These are phyloP conservation scores for Ceratocystiopsis brevicomis DNA, from an alignment of 2,329 filamentous ascomycete species.

Conservation along the genomic window DNA sequence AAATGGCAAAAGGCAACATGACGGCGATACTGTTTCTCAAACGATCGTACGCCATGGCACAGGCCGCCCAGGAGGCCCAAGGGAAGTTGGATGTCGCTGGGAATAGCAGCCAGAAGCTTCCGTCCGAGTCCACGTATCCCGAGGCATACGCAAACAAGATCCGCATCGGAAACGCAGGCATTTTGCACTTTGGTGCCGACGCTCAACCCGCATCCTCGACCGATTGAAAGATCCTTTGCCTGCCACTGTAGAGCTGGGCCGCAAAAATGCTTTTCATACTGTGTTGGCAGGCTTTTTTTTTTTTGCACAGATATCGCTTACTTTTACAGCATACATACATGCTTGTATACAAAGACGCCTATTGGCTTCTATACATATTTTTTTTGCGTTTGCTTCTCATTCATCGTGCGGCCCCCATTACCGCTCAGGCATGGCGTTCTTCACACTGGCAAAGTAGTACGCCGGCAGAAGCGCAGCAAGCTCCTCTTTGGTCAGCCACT, in stretches of 20 bases:
- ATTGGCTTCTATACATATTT: neutral
- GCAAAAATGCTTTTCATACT: neutral
- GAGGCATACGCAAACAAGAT: slow-evolving; percentile 10
- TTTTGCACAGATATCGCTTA: slow-evolving; percentile 2
- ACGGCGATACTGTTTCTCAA: slow-evolving; percentile 14
- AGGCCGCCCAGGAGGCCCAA: slow-evolving; percentile 10
- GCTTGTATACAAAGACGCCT: neutral
- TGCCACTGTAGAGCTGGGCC: too few relatives aligned
- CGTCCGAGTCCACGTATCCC: too few relatives aligned
- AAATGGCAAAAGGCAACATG: slow-evolving; percentile 12
- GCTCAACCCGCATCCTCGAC: too few relatives aligned
- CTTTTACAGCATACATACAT: neutral
- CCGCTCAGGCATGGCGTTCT: slow-evolving; percentile 68
- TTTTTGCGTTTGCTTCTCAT: neutral
- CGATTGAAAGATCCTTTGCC: too few relatives aligned
- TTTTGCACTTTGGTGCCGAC: slow-evolving; percentile 4
- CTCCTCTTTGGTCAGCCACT: slow-evolving; percentile 86
- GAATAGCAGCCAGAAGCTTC: slow-evolving; percentile 7
- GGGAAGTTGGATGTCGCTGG: slow-evolving; percentile 4
- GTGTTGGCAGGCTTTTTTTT: too few relatives aligned
- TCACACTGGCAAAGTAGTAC: slow-evolving; percentile 56
- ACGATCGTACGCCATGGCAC: too few relatives aligned
- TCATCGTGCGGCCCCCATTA: slow-evolving; percentile 18
- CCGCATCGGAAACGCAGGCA: slow-evolving; percentile 6
- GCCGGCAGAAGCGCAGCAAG: slow-evolving; percentile 45